Evolutionary conservation across 2,329 filamentous ascomycete species (phyloP), one percentile per base, ranked within the genome.

Genomic region (Purpureocillium takamizusanense): DNA sequence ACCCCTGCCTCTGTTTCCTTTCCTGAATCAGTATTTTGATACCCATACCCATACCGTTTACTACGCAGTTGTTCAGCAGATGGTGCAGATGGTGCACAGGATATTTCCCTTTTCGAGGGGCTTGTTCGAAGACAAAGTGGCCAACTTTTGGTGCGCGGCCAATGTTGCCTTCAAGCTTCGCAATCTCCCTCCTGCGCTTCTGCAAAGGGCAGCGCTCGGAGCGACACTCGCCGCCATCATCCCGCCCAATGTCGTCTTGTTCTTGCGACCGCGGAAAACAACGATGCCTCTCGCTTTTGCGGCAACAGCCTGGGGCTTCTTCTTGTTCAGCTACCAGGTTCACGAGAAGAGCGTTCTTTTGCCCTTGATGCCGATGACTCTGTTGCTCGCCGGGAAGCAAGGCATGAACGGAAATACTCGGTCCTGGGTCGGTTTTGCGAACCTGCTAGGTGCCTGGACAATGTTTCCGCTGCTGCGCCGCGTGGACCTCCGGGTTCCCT

Each of bases 91-190:
- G 50, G 64, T 95, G 10, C 86, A 95, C 57, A 83, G 92, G n/a
- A 76, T 97, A 41, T 97, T 98, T 52, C 92, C 94, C 1, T 95
- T 98, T 55, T 80, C 89, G 1, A 80, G 92, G n/a, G 92, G 92
- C 4, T 67, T 98, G 7, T 98, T 97, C 53, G 94, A 98, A 63
- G 92, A 97, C 67, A 98, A 98, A 62, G 94, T 98, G 15, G 92
- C 92, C 53, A 98, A 98, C 57, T 83, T 95, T 53, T 98, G 92
- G 92, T 98, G 92, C 57, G 83, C 88, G 4, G 71, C 90, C 40
- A 94, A 97, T 56, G 83, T 92, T 1, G 72, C 94, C 39, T 72
- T 95, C 65, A 98, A 98, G 63, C 76, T 98, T 29, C 76, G 84
- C 45, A 67, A 76, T 14, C 92, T 87, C 48, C 78, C 86, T 1